Conservation (phyloP, 1,284 basidiomycete species). For the Rhodotorula sp. region DNA sequence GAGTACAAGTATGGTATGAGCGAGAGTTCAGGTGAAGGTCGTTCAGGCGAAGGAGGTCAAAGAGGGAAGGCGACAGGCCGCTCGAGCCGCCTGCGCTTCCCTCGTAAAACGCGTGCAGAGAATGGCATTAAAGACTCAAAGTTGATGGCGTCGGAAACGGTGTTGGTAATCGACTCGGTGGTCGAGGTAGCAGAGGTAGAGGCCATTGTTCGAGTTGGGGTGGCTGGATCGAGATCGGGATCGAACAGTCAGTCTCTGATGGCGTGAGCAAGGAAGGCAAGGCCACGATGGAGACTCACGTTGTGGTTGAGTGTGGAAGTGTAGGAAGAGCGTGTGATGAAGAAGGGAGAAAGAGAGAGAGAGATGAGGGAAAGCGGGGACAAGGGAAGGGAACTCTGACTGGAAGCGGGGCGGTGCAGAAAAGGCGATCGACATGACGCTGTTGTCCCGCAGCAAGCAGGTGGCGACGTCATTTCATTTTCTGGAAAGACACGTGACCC, state of each 20-base stretch:
- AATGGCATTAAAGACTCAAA: neutral
- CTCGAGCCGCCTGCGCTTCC: too few species aligned
- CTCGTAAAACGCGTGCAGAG: too few species aligned
- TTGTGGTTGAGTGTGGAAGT: neutral
- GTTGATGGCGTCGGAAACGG: constrained; percentile 20
- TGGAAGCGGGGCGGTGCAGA: neutral
- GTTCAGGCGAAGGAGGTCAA: neutral
- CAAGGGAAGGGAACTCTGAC: neutral
- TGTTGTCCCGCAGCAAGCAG: neutral
- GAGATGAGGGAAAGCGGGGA: neutral
- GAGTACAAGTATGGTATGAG: neutral
- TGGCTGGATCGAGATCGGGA: neutral
- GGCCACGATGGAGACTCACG: neutral
- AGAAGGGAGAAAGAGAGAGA: constrained; percentile 8
- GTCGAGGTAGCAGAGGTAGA: constrained; percentile 22
- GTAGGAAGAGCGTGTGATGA: neutral
- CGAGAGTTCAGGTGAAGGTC: neutral
- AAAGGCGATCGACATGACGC: neutral
- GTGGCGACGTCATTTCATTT: neutral
- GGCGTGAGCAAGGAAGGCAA: neutral
- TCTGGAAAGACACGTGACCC: too few species aligned
- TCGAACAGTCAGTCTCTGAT: neutral
- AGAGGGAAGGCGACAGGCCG: neutral
- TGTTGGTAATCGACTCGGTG: constrained; percentile 19
- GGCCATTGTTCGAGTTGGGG: constrained; percentile 5